These are phyloP conservation scores for Pestalotiopsis sp. DNA, from an alignment of 2,329 filamentous ascomycete genomes.

Conservation along the genomic window DNA sequence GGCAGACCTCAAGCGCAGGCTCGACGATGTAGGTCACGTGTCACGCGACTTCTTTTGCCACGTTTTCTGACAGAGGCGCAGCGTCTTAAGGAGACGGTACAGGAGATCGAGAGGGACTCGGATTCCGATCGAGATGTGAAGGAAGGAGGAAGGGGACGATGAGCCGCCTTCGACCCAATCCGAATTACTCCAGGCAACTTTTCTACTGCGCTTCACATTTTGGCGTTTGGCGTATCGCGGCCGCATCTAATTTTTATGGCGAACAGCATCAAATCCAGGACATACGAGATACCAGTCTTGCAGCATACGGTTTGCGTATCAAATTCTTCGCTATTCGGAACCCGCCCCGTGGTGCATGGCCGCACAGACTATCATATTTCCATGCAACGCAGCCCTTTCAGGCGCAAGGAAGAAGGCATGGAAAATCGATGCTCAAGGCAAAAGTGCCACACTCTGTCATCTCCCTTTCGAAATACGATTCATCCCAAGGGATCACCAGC, in stretches of 20 bases:
- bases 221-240: neutral
- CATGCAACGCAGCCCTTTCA: too few species aligned
- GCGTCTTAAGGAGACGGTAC: slow-evolving; percentile 53
- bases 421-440: too few species aligned
- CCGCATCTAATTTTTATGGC: neutral
- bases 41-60: slow-evolving; percentile 11
- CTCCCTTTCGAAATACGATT: neutral
- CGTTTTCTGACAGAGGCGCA: slow-evolving; percentile 26
- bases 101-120: slow-evolving; percentile 49
- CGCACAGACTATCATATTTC: too few species aligned
- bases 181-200: neutral
- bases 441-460: neutral
- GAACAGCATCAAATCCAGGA: neutral
- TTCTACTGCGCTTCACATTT: neutral
- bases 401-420: too few species aligned
- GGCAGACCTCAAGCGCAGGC: slow-evolving; percentile 62
- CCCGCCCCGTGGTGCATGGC: too few species aligned
- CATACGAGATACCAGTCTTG: neutral
- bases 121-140: slow-evolving; percentile 45
- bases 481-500: neutral
- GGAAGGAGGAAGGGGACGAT: slow-evolving; percentile 17
- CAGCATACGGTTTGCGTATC: neutral
- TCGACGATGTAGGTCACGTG: slow-evolving; percentile 60
- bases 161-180: neutral
- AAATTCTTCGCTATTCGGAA: neutral